Base-by-base conservation (phyloP, 306 rosid species). In the Elaeagnus macrophylla region DNA sequence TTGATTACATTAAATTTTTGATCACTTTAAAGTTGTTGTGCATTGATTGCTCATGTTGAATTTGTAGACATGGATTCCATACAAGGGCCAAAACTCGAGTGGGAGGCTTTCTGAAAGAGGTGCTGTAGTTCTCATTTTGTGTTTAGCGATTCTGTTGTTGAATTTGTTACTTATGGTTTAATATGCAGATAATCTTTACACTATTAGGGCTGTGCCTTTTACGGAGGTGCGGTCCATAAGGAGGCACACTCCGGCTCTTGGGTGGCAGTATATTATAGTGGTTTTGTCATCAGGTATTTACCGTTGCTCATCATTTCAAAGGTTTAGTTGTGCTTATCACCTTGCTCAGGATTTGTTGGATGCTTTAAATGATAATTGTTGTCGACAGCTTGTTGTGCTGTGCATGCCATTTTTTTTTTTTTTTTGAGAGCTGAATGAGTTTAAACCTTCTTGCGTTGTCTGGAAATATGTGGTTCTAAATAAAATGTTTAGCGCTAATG, bases 221-320 rank as follows among this genome's bases (percentile, higher is more conserved):
- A 77, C 95, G 0, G 95, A 88, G 48, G 79, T 88, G 62, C 79
- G 95, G 78, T 93, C 96, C 49, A 83, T 93, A 45, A 83, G 94
- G 17, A 81, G 95, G 69, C 99, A 88, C 67, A 74, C 68, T 62
- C 99, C 99, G 1, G 77, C 99, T 8, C 76, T 93, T 60, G 96
- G 94, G 15, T 93, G 99, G 96, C 99, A 80, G 74, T 87, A 87
- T 77, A 54, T 93, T 70, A 87, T 87, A 43, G 76, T 85, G 51
- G 94, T 93, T 66, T 73, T 82, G 71, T 76, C 96, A 3, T 79
- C 96, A 79, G 96, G 99, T 93, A 65, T 64, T 64, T 39, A 37
- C 56, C 16, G 13, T 10, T 13, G 37, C 45, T 10, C 15, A 12
- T 61, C 13, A 8, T 39, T 41, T 19, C 5, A 15, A 18, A 13